Conservation (phyloP, 2,329 filamentous ascomycete species). For the Trichoderma simmonsii region DNA sequence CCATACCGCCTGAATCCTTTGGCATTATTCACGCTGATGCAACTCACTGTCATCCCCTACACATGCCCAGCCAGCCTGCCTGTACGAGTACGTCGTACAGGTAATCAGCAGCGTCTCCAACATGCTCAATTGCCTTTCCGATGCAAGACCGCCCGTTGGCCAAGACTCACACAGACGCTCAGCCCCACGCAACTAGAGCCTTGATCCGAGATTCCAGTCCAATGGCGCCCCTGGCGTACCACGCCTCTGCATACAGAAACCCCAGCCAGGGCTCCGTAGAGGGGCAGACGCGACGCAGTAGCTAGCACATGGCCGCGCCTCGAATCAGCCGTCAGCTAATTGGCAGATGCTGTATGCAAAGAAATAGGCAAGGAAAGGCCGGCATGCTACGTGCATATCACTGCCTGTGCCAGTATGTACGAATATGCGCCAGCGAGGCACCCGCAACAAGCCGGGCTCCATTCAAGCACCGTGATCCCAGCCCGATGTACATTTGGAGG, state of each 20-base stretch:
- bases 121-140: conserved; percentile 2
- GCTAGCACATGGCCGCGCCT: conserved; percentile 13
- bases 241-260: not conserved
- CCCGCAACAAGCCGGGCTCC: conserved; percentile 12
- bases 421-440: conserved; percentile 5
- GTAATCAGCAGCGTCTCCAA: not conserved
- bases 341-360: not conserved
- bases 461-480: conserved; percentile 5
- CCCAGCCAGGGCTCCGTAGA: conserved; percentile 11
- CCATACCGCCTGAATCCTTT: not conserved
- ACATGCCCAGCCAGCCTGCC: not conserved
- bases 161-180: not conserved
- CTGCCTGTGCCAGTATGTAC: not conserved
- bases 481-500: not conserved
- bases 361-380: not conserved
- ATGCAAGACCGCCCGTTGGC: conserved; percentile 2
- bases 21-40: not conserved
- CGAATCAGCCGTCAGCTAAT: conserved; percentile 5
- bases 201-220: conserved; percentile 12
- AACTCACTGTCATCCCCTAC: not conserved
- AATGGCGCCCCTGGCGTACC: conserved; percentile 12
- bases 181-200: conserved; percentile 2
- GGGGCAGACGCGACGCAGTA: conserved; percentile 12
- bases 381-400: not conserved
- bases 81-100: not conserved